phyloP scores from a whole-genome alignment of 768 basidiomycete species.

The Melanogaster broomeanus region DNA sequence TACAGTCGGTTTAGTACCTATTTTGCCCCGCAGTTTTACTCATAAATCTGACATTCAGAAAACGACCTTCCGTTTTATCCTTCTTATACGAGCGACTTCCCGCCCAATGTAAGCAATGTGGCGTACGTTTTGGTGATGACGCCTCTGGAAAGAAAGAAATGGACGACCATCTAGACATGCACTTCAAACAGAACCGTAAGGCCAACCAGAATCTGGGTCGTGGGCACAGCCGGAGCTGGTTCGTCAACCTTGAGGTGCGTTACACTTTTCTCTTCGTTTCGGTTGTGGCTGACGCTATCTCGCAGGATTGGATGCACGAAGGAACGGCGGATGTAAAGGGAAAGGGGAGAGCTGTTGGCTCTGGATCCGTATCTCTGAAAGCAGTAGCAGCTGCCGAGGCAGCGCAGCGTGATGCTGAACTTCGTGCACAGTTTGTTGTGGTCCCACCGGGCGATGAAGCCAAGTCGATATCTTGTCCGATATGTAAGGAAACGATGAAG shows the following conservation, averaged over 20 bases:
- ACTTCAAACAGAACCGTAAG: conserved; percentile 91
- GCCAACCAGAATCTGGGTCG: conserved; percentile 76
- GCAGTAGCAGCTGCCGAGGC: conserved; percentile 60
- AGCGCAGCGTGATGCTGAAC: conserved; percentile 74
- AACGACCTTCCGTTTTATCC: conserved; percentile 57
- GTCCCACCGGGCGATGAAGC: conserved; percentile 91
- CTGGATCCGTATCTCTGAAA: conserved; percentile 53
- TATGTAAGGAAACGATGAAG: conserved; percentile 94
- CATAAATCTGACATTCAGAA: conserved; percentile 28
- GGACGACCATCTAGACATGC: conserved; percentile 93
- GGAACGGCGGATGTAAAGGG: conserved; percentile 60
- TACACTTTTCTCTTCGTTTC: neutral
- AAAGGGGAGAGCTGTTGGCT: conserved; percentile 61
- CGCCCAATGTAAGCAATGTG: conserved; percentile 92
- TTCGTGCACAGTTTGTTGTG: conserved; percentile 77
- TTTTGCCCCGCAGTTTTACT: neutral
- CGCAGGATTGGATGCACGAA: conserved; percentile 89
- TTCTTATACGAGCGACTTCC: conserved; percentile 76
- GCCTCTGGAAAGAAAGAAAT: conserved; percentile 69
- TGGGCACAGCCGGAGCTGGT: conserved; percentile 91
- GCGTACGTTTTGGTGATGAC: conserved; percentile 79
- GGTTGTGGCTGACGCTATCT: conserved; percentile 11
- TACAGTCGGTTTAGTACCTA: conserved; percentile 36
- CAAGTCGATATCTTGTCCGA: conserved; percentile 82
- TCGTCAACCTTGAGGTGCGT: conserved; percentile 77